Evolutionary conservation across 352 stramenopile genomes (phyloP), one percentile per base, ranked within the genome.

Genomic region (Ophiocytium majus): DNA sequence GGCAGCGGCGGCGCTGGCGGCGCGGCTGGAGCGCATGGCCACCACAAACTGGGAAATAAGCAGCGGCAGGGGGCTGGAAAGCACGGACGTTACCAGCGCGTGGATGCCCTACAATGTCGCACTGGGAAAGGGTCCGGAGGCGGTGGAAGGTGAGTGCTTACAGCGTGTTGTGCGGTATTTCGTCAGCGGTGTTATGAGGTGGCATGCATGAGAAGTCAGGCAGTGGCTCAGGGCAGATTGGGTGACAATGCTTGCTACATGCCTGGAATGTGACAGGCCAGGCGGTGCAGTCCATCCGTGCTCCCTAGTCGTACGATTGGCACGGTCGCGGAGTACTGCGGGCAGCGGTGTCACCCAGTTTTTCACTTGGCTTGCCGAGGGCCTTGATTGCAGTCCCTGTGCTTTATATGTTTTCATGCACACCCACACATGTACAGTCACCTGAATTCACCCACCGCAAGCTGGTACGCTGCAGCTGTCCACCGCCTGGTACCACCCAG

Each of bases 1-100:
- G 76, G 85, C 85, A 50, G 57, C 88, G 31, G 63, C 81, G 17
- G 71, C 32, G 71, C 35, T 63, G n/a, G 88, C 79, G 33, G 32
- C 10, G 63, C 36, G 80, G 31, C 79, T 88, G 37, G 37, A 84
- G 76, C 32, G 50, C 49, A 82, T 74, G 19, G 35, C 66, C 36
- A 83, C 66, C 23, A 81, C 80, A 63, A 94, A 94, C 84, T 95
- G 92, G 92, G 92, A 93, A 89, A 85, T 95, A 0, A 91, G 85
- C n/a, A 94, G 90, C 28, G 85, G 82, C 10, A 81, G 89, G 57
- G 92, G 92, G 31, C 89, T 95, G 34, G 92, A 95, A 83, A 92
- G 86, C 43, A 93, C 89, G 81, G 93, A 95, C 86, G 93, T 95
- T 0, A 83, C 82, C 28, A 89, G 84, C 78, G 80, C 89, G 9